Percentiles rank a stretch among this genome's conserved stretches.
phyloP scores from a whole-genome alignment of 371 early-diverging fungal species.

The Mucor saturninus region DNA sequence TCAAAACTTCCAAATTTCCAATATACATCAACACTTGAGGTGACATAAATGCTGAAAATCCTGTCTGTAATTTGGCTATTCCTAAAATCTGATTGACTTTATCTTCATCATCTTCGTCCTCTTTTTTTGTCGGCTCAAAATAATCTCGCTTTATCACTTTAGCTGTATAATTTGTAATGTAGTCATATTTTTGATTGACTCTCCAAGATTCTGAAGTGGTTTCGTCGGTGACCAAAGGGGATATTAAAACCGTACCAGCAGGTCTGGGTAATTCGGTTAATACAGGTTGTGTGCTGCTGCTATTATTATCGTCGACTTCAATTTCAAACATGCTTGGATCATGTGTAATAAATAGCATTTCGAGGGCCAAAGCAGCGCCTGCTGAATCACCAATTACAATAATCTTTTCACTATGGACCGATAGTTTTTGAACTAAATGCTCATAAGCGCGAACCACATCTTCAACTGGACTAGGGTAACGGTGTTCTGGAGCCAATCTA shows the following conservation, averaged over 20 bases:
- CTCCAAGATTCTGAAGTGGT: slow-evolving; percentile 50
- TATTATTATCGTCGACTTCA: slow-evolving; percentile 33
- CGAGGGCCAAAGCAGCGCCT: slow-evolving; percentile 48
- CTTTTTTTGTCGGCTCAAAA: slow-evolving; percentile 28
- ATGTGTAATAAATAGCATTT: slow-evolving; percentile 53
- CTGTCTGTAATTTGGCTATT: slow-evolving; percentile 47
- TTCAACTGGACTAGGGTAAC: slow-evolving; percentile 53
- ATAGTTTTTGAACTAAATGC: slow-evolving; percentile 32
- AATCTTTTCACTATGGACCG: slow-evolving; percentile 36
- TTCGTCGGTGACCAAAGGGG: slow-evolving; percentile 54
- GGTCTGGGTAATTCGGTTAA: slow-evolving; percentile 50
- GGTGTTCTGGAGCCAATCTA: slow-evolving; percentile 53
- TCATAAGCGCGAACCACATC: slow-evolving; percentile 55
- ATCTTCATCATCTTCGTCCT: slow-evolving; percentile 23
- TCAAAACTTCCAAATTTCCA: slow-evolving; percentile 47
- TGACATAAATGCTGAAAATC: slow-evolving; percentile 43
- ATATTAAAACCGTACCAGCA: slow-evolving; percentile 44
- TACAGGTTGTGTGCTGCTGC: slow-evolving; percentile 11
- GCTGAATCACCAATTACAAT: slow-evolving; percentile 48
- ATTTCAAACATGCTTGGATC: slow-evolving; percentile 57
- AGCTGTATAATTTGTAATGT: slow-evolving; percentile 53
- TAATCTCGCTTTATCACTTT: slow-evolving; percentile 55
- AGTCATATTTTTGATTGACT: slow-evolving; percentile 49
- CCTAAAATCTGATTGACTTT: slow-evolving; percentile 40
- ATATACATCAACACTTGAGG: slow-evolving; percentile 47